These are phyloP conservation scores for Aspergillus neoniger DNA, from an alignment of 2,329 filamentous ascomycete genomes.

Conservation along the genomic window DNA sequence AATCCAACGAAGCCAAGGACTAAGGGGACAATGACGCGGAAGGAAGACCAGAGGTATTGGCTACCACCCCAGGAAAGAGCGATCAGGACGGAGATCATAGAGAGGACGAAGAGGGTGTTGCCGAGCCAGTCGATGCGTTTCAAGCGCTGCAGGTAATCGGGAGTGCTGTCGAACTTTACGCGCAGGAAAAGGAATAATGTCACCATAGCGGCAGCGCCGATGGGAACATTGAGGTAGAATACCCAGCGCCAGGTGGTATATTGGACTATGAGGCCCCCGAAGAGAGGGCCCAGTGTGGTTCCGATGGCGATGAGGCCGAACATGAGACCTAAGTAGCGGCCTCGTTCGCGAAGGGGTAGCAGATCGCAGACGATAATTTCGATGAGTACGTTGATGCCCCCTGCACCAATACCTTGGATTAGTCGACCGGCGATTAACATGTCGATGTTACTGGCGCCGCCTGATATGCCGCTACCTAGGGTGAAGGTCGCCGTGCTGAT, in stretches of 20 bases:
- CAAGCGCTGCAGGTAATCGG: constrained; percentile 2
- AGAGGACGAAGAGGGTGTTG: constrained; percentile 28
- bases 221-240: constrained; percentile 33
- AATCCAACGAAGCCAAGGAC: constrained; percentile 27
- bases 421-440: constrained; percentile 58
- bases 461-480: constrained; percentile 57
- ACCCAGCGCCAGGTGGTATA: constrained; percentile 31
- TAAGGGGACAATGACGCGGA: constrained; percentile 29
- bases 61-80: constrained; percentile 33
- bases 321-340: constrained; percentile 30
- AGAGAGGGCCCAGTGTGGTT: constrained; percentile 50
- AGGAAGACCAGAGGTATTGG: constrained; percentile 31
- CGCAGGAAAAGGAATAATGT: constrained; percentile 28
- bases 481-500: constrained; percentile 50
- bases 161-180: constrained; percentile 8
- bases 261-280: constrained; percentile 32
- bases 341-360: constrained; percentile 42
- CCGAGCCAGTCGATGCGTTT: constrained; percentile 33
- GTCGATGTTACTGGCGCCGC: constrained; percentile 45
- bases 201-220: constrained; percentile 26
- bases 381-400: constrained; percentile 46
- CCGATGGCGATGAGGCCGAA: constrained; percentile 37
- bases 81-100: constrained; percentile 30
- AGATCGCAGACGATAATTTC: constrained; percentile 52
- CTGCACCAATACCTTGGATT: constrained; percentile 56